Percentiles rank a stretch among this genome's conserved stretches.
These are phyloP conservation scores for Secale cereale DNA, from an alignment of 176 grass and related monocot genomes.

Conservation along the genomic window DNA sequence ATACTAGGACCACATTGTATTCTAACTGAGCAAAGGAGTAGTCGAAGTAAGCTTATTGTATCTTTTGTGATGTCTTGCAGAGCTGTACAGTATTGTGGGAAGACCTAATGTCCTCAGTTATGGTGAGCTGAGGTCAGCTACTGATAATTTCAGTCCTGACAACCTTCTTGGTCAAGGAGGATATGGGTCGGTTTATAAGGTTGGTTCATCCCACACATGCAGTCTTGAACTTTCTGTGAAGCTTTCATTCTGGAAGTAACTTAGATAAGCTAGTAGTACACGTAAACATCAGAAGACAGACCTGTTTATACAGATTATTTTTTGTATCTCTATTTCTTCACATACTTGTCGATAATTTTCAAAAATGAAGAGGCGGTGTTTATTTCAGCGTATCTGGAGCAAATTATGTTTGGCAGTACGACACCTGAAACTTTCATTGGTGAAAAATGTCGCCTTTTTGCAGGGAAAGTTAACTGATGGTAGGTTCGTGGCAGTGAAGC, in stretches of 20 bases:
- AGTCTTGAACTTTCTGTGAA: not conserved
- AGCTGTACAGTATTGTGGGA: conserved; percentile 52
- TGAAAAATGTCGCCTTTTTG: conserved; percentile 6
- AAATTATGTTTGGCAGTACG: not conserved
- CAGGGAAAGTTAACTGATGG: conserved; percentile 80
- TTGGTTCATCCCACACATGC: conserved; percentile 17
- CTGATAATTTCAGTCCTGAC: conserved; percentile 62
- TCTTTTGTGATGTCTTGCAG: conserved; percentile 41
- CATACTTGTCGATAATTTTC: not conserved
- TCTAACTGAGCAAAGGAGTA: not conserved
- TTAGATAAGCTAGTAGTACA: not conserved
- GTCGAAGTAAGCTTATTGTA: not conserved
- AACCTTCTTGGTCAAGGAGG: conserved; percentile 90
- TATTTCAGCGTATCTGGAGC: not conserved
- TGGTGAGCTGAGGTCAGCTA: conserved; percentile 60
- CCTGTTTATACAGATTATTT: not conserved
- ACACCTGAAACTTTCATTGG: not conserved
- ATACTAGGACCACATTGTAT: not conserved
- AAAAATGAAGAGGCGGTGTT: not conserved
- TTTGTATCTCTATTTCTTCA: not conserved
- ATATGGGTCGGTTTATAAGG: conserved; percentile 83
- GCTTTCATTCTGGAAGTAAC: not conserved
- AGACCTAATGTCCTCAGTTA: conserved; percentile 65
- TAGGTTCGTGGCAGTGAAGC: conserved; percentile 73
- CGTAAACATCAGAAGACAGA: not conserved